phyloP scores from a whole-genome alignment of 2,329 filamentous ascomycete species.

The Hymenoscyphus fraxineus region DNA sequence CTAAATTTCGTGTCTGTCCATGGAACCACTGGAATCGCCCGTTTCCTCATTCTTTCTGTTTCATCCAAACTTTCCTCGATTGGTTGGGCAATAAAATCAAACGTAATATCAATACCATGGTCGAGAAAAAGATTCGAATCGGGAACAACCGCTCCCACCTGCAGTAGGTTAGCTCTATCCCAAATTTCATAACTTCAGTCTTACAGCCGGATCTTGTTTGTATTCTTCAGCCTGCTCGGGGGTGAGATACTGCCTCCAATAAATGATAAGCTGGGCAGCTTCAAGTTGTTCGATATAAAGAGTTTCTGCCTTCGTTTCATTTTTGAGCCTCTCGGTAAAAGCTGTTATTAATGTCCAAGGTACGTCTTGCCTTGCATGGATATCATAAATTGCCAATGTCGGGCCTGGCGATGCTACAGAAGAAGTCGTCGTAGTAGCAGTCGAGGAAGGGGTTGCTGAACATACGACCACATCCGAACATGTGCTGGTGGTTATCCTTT shows the following conservation, averaged over 20 bases:
- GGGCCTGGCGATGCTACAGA: neutral
- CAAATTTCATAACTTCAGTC: too few species aligned
- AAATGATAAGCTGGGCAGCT: neutral
- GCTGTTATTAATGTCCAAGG: neutral
- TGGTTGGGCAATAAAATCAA: too few species aligned
- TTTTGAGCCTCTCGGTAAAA: neutral
- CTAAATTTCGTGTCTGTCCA: too few species aligned
- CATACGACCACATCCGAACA: constrained; percentile 1
- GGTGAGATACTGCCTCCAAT: constrained; percentile 1
- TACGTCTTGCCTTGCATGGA: neutral
- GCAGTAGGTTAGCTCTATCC: too few species aligned
- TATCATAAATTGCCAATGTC: neutral
- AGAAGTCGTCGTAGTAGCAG: neutral
- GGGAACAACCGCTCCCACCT: too few species aligned
- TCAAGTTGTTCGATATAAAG: neutral
- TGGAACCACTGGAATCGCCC: too few species aligned
- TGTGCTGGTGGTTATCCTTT: neutral
- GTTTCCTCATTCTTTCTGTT: too few species aligned
- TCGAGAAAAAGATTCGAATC: too few species aligned
- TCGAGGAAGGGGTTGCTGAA: neutral
- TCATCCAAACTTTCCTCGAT: too few species aligned
- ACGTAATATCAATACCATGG: too few species aligned
- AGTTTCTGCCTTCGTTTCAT: constrained; percentile 1
- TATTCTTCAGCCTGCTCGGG: neutral
- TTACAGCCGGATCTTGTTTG: constrained; percentile 3